Conservation (phyloP, 768 basidiomycete species). For the Flagelloscypha sp. region DNA sequence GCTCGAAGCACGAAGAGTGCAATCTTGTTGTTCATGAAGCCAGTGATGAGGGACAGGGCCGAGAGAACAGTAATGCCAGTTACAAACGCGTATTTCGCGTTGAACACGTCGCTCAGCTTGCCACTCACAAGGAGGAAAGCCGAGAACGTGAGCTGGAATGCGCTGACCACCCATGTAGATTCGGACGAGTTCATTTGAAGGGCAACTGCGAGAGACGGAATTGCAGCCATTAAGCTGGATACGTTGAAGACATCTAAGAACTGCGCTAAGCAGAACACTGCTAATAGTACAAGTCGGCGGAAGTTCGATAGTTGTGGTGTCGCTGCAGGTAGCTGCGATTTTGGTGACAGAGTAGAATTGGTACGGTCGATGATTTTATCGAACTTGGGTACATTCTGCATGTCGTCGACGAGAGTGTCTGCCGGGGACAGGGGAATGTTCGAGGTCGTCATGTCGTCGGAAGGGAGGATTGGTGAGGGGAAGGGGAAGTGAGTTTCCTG, state of each 20-base stretch:
- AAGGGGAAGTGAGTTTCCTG: too few species aligned
- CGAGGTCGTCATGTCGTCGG: too few species aligned
- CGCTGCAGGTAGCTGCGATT: too few species aligned
- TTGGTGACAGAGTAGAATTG: too few species aligned
- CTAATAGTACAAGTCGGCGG: too few species aligned
- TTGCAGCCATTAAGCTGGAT: slow-evolving; percentile 30
- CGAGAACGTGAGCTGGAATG: slow-evolving; percentile 35
- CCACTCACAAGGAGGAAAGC: slow-evolving; percentile 35
- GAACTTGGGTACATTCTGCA: too few species aligned
- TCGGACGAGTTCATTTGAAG: slow-evolving; percentile 16
- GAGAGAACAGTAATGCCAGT: slow-evolving; percentile 33
- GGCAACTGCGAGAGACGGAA: slow-evolving; percentile 23
- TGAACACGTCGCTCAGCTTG: slow-evolving; percentile 29
- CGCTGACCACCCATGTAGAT: slow-evolving; percentile 33
- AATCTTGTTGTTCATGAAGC: slow-evolving; percentile 39
- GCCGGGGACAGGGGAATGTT: too few species aligned
- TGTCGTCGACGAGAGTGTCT: too few species aligned
- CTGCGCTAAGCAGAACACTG: slow-evolving; percentile 31
- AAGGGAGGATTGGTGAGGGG: too few species aligned
- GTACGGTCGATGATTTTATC: too few species aligned
- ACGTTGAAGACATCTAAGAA: slow-evolving; percentile 38
- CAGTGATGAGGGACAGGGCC: slow-evolving; percentile 33
- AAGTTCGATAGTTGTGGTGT: too few species aligned
- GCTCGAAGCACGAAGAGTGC: slow-evolving; percentile 43
- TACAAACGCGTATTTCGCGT: slow-evolving; percentile 35